Base-by-base conservation (phyloP, 768 basidiomycete species). In the Lactarius akahatsu region DNA sequence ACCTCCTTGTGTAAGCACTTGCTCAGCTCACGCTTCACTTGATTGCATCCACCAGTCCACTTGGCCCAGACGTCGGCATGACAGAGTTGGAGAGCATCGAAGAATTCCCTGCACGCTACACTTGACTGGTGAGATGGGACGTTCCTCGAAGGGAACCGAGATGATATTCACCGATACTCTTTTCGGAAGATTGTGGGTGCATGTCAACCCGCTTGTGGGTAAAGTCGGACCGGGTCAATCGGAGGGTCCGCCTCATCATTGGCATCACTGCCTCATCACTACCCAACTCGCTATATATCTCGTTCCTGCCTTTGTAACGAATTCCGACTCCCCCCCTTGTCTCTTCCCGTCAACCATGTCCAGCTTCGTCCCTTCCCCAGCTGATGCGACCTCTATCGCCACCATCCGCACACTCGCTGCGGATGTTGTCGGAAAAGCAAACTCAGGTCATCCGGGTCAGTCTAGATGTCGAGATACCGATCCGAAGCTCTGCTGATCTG, bases 401-500 rank as follows among this genome's bases (percentile, higher is more conserved):
- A 89, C 89, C 63, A 92, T 91, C 77, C 87, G 90, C 66, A 84
- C 86, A 50, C 85, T 92, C 67, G 87, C 90, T 63, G 88, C 85
- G 43, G 89, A 89, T 80, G 82, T 87, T 71, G 90, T 92, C 57
- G 87, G 78, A 70, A 91, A 93, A 79, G 90, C 94, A 73, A 96
- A 96, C 86, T 94, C 92, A 71, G 94, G 94, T 65, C 94, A 96
- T 77, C 94, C 92, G 68, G 93, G 93, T 89, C 67, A 58, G 81
- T 69, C 45, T 32, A 18, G 30, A 15, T 64, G 54, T 55, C 55
- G 23, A 52, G 54, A 45, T 38, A 2, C 1, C n/a, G 9, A 1
- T 34, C n/a, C 13, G 26, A 18, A n/a, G 28, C 20, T 34, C 10
- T 45, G 13, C 30, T 50, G 9, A 47, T 52, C 15, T 32, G 11